Evolutionary conservation across 768 basidiomycete species (phyloP), one percentile per base, ranked within the genome.

Genomic region (Kwoniella pini): DNA sequence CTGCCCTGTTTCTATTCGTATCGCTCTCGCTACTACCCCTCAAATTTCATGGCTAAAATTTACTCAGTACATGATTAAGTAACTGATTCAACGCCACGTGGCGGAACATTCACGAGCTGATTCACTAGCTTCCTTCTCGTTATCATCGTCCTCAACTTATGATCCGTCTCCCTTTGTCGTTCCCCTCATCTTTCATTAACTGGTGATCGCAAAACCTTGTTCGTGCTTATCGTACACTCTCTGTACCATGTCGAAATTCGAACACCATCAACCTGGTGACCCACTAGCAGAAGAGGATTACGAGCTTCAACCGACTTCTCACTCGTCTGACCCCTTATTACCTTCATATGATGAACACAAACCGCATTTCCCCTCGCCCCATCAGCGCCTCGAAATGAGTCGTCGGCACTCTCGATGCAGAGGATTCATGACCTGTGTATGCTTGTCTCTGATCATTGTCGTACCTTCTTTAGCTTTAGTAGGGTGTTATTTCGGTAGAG

Each of bases 261-360:
- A 42, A 26, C 49, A 59, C 30, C 57, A 59, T 21, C 27, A 22
- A 13, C 42, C 49, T 31, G 57, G 57, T 24, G 50, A 59, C 31
- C 42, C 58, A 28, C 48, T 61, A 4, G 24, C 59, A 13, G 59
- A 54, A 19, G 72, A 74, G 43, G 69, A 69, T 44, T 74, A 71
- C 50, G 69, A 74, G 51, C 65, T 74, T n/a, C 67, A 68, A 43
- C 54, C 68, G 3, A 36, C 65, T 5, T 54, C 59, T 19, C 46
- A 57, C 22, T 55, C 64, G 13, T 58, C 57, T 7, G 67, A 70
- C 39, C 72, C 72, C 2, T 52, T 74, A 1, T 51, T 74, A 39
- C 72, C 72, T 2, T 50, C 54, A 3, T 71, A 74, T 62, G 61
- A 69, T 9, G 27, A 54, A 33, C 60, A 48, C 57, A 58, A 58